Conservation (phyloP, 495 filamentous ascomycete genomes). For the Acidomyces sp. region DNA sequence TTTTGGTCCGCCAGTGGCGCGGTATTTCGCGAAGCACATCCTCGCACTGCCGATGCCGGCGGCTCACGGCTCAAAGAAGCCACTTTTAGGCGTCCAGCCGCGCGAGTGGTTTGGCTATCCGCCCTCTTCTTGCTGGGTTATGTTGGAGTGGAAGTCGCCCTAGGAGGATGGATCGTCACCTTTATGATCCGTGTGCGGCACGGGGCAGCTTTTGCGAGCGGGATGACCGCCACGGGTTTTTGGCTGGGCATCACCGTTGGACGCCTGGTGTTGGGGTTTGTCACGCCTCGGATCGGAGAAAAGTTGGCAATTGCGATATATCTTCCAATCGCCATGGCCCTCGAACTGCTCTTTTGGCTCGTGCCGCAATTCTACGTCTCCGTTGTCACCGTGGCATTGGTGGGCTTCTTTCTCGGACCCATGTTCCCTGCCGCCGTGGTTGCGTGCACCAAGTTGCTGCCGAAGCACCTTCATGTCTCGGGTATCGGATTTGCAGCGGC, state of each 20-base stretch:
- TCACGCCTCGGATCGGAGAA: conserved; percentile 49
- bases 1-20: conserved; percentile 59
- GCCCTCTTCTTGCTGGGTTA: conserved; percentile 67
- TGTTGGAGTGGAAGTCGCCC: conserved; percentile 72
- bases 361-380: conserved; percentile 62
- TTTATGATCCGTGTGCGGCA: conserved; percentile 51
- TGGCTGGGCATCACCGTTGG: conserved; percentile 55
- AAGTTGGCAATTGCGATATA: conserved; percentile 41
- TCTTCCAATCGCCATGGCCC: conserved; percentile 29
- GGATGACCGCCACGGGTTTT: conserved; percentile 53
- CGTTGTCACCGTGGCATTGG: conserved; percentile 51
- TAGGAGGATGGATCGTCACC: conserved; percentile 59
- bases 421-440: conserved; percentile 65
- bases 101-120: conserved; percentile 59
- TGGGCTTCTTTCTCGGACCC: conserved; percentile 56
- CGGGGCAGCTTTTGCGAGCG: conserved; percentile 41
- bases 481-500: conserved; percentile 75
- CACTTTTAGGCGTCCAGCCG: conserved; percentile 34
- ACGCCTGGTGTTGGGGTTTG: conserved; percentile 46
- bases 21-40: conserved; percentile 42
- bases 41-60: conserved; percentile 29
- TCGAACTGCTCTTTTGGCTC: conserved; percentile 41
- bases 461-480: conserved; percentile 61
- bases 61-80: conserved; percentile 44
- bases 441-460: conserved; percentile 68